Conservation (phyloP, 805 yeast species). For the Saturnispora galanensis region DNA sequence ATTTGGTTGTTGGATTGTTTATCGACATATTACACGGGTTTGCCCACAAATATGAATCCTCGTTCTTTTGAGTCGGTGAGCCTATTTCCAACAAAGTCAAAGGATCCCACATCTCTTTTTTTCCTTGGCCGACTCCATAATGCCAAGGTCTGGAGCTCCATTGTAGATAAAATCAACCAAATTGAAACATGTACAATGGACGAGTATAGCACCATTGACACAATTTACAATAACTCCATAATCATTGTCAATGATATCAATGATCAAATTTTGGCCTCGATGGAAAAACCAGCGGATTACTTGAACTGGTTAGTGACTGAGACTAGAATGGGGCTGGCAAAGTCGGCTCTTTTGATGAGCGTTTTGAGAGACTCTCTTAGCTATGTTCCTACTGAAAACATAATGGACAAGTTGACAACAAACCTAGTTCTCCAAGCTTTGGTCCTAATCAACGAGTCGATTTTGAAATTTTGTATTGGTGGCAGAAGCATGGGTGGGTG, state of each 20-base stretch:
- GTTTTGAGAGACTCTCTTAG: constrained; percentile 11
- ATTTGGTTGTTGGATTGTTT: constrained; percentile 17
- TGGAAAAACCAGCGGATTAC: constrained; percentile 4
- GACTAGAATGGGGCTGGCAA: constrained; percentile 15
- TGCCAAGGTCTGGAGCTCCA: constrained; percentile 12
- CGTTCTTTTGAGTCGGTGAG: constrained; percentile 14
- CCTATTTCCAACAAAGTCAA: constrained; percentile 9
- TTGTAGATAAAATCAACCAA: constrained; percentile 15
- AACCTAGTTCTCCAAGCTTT: constrained; percentile 17
- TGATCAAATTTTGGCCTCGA: constrained; percentile 3
- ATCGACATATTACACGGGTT: constrained; percentile 17
- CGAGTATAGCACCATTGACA: constrained; percentile 8
- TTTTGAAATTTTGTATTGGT: constrained; percentile 15
- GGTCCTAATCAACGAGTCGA: constrained; percentile 18
- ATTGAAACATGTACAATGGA: constrained; percentile 8
- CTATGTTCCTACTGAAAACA: not conserved
- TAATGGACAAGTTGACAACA: constrained; percentile 7
- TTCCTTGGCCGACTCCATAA: constrained; percentile 14
- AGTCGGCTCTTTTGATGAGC: constrained; percentile 15
- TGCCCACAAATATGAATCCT: constrained; percentile 15
- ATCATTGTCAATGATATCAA: constrained; percentile 10
- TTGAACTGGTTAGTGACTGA: constrained; percentile 15
- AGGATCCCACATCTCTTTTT: constrained; percentile 11
- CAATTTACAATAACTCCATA: constrained; percentile 7
- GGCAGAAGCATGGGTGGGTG: constrained; percentile 6